These are phyloP conservation scores for Isabelozyma rhagii DNA, from an alignment of 805 yeast genomes.

Conservation along the genomic window DNA sequence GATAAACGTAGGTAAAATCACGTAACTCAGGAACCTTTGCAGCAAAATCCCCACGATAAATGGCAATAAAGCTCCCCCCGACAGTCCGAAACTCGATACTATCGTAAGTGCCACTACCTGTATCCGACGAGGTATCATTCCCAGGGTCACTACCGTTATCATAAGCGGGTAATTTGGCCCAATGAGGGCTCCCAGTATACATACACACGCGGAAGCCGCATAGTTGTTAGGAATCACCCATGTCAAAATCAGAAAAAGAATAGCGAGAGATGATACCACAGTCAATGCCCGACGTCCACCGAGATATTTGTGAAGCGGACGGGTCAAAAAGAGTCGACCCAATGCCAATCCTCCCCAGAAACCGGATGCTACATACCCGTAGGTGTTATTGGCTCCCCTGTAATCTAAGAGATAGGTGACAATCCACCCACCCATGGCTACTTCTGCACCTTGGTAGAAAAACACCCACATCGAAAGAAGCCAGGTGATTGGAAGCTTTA, in stretches of 20 bases:
- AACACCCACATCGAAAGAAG: slow-evolving; percentile 52
- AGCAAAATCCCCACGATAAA: slow-evolving; percentile 50
- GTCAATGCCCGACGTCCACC: slow-evolving; percentile 47
- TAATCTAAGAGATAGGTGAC: slow-evolving; percentile 59
- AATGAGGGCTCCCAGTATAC: slow-evolving; percentile 54
- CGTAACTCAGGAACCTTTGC: slow-evolving; percentile 44
- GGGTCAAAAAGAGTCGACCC: slow-evolving; percentile 55
- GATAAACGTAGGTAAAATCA: slow-evolving; percentile 47
- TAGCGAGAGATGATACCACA: slow-evolving; percentile 29
- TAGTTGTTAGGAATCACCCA: slow-evolving; percentile 48
- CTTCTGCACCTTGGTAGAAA: slow-evolving; percentile 68
- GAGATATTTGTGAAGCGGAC: slow-evolving; percentile 30
- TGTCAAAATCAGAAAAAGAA: slow-evolving; percentile 37
- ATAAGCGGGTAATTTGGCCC: slow-evolving; percentile 65
- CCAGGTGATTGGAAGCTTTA: slow-evolving; percentile 42
- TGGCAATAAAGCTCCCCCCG: slow-evolving; percentile 59
- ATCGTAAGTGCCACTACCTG: slow-evolving; percentile 49
- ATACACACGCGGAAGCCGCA: slow-evolving; percentile 45
- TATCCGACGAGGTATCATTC: slow-evolving; percentile 49
- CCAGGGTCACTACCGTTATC: slow-evolving; percentile 37
- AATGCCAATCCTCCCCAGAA: slow-evolving; percentile 70
- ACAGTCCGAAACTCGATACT: slow-evolving; percentile 54
- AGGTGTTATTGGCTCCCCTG: slow-evolving; percentile 43
- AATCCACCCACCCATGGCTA: slow-evolving; percentile 71
- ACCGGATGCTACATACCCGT: slow-evolving; percentile 64